Percentiles rank a stretch among this genome's conserved stretches.
These are phyloP conservation scores for Viridothelium virens DNA, from an alignment of 495 filamentous ascomycete species.

Conservation along the genomic window DNA sequence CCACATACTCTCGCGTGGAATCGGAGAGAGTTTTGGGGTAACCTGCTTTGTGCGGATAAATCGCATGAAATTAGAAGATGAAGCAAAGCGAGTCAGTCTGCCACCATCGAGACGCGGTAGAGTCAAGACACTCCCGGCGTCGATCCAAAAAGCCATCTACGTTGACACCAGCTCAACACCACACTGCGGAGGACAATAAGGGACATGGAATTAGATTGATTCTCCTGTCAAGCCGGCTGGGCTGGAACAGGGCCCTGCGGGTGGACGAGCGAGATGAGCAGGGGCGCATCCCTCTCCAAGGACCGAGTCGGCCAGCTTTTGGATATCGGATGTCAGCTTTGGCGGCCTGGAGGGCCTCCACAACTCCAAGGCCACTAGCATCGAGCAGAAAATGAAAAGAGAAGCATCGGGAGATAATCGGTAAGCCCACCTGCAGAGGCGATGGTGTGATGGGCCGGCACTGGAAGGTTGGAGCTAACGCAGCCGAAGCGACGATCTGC, in stretches of 20 bases:
- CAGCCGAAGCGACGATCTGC: background rate
- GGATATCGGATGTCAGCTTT: background rate
- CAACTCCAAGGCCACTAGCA: background rate
- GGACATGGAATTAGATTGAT: background rate
- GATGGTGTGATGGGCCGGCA: background rate
- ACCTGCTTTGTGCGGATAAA: background rate
- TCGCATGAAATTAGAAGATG: background rate
- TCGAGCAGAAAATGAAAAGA: background rate
- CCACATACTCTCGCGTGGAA: background rate
- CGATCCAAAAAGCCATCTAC: slow-evolving; percentile 3
- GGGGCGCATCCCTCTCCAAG: background rate
- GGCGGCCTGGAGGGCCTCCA: background rate
- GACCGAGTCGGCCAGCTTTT: background rate
- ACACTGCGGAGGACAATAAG: background rate
- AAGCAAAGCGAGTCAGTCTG: background rate
- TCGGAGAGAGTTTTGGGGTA: background rate
- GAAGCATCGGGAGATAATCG: background rate
- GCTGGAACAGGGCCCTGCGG: background rate
- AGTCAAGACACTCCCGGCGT: background rate
- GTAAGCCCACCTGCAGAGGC: background rate
- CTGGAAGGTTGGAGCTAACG: background rate
- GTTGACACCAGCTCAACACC: background rate
- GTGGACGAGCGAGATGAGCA: background rate
- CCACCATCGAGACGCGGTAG: background rate
- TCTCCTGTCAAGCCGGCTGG: background rate